Evolutionary conservation across 2,329 filamentous ascomycete species (phyloP), one percentile per base, ranked within the genome.

Genomic region (Madurella fahalii): DNA sequence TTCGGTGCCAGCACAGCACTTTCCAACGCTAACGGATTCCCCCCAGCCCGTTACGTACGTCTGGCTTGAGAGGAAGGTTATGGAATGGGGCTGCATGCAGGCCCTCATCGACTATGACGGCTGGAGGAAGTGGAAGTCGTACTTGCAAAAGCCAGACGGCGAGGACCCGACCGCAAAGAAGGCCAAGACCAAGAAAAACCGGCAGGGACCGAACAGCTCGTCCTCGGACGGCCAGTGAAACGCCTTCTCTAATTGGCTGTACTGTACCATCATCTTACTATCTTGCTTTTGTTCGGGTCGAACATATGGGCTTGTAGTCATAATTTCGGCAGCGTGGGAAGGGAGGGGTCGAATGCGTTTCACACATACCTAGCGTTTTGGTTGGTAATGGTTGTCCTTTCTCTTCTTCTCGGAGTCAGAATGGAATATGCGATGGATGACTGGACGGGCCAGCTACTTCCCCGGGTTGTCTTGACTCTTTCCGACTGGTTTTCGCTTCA

Each of bases 1-100:
- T 9, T 8, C 11, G 4, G 13, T 12, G 11, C 11, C 40, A 25
- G 4, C 15, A 13, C 30, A 20, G 9, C 13, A 12, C 3, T 25
- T 17, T 52, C 12, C 25, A 15, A 9, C 4, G 18, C 45, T 34
- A 52, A 67, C 45, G 9, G 13, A 3, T 32, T 11, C 46, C 13
- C 2, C 17, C 42, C 67, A 96, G 90, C 94, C 94, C 17, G 93
- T 99, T 63, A 95, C 95, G 69, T 96, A 96, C 68, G 88, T 95
- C 56, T 99, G 93, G 92, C 82, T 99, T 25, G 90, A 96, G 70
- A 85, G 93, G 54, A 99, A 99, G 71, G 92, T 97, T 63, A 96
- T 95, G 74, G 94, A 99, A 77, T 99, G 94, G 94, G 94, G 94
- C 53, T 97, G 94, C 76, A 99, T 99, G 94, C 94, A 97, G 75